Evolutionary conservation across 495 filamentous ascomycete species (phyloP).

Genomic region (Tetracladium marchalianum): DNA sequence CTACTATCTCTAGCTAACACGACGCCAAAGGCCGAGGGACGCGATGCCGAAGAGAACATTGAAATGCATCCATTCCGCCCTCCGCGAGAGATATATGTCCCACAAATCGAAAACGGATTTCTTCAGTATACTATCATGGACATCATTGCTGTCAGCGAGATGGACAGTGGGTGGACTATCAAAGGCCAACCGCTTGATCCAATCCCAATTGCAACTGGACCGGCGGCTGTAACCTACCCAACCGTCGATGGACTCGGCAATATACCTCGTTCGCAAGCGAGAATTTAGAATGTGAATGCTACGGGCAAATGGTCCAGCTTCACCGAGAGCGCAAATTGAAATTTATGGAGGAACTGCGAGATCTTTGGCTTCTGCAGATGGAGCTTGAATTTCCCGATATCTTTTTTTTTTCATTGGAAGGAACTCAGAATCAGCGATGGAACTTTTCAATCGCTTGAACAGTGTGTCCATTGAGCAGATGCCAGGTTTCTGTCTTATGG

Average conservation of each 20-base stretch:
- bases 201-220: slow-evolving; percentile 14
- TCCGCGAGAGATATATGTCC: slow-evolving; percentile 28
- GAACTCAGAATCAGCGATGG: too few species aligned
- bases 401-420: too few species aligned
- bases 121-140: slow-evolving; percentile 36
- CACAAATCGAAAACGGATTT: slow-evolving; percentile 31
- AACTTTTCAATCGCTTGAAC: too few species aligned
- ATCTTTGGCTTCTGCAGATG: too few species aligned
- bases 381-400: too few species aligned
- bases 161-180: slow-evolving; percentile 16
- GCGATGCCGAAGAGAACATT: slow-evolving; percentile 28
- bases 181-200: slow-evolving; percentile 12
- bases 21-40: slow-evolving; percentile 32
- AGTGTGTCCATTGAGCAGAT: too few species aligned
- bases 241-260: slow-evolving; percentile 10
- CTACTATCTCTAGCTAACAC: slow-evolving; percentile 1
- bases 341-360: too few species aligned
- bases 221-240: slow-evolving; percentile 6
- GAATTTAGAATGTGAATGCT: too few species aligned
- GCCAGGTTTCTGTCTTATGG: too few species aligned
- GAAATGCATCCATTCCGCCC: slow-evolving; percentile 16
- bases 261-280: neutral
- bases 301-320: too few species aligned
- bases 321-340: too few species aligned
- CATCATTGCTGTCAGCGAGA: slow-evolving; percentile 23